Evolutionary conservation across 2,329 filamentous ascomycete species (phyloP).

Genomic region (Corinectria fuckeliana): DNA sequence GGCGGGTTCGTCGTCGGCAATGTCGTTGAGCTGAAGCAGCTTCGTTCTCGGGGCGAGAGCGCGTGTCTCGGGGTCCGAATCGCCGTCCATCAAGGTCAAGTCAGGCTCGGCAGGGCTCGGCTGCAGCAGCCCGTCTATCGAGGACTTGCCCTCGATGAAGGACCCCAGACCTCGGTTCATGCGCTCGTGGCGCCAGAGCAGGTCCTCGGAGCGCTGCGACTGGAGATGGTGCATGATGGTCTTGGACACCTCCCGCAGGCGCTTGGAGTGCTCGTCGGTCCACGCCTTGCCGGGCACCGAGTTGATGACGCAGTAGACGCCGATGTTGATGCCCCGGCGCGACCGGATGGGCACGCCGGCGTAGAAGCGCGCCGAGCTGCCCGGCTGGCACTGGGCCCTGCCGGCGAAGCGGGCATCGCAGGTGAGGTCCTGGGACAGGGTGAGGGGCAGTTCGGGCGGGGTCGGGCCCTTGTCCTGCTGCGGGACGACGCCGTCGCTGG

Average conservation of each 20-base stretch:
- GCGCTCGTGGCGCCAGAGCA: slow-evolving; percentile 42
- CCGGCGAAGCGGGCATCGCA: slow-evolving; percentile 39
- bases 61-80: too few species aligned
- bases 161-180: slow-evolving; percentile 46
- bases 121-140: slow-evolving; percentile 33
- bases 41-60: too few species aligned
- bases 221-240: slow-evolving; percentile 48
- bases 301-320: slow-evolving; percentile 45
- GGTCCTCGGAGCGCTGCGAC: slow-evolving; percentile 33
- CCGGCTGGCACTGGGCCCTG: slow-evolving; percentile 32
- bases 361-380: slow-evolving; percentile 45
- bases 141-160: slow-evolving; percentile 45
- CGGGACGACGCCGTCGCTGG: background rate
- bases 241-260: slow-evolving; percentile 37
- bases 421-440: slow-evolving; percentile 44
- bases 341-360: slow-evolving; percentile 51
- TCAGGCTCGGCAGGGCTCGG: background rate
- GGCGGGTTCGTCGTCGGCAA: background rate
- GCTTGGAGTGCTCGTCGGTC: slow-evolving; percentile 34
- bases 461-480: background rate
- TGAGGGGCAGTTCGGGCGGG: slow-evolving; percentile 37
- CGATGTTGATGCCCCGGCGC: slow-evolving; percentile 50
- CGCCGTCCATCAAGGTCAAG: too few species aligned
- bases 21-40: background rate
- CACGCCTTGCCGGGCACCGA: slow-evolving; percentile 24